Conservation (phyloP, 2,329 filamentous ascomycete genomes). For the Gyromitra esculenta region DNA sequence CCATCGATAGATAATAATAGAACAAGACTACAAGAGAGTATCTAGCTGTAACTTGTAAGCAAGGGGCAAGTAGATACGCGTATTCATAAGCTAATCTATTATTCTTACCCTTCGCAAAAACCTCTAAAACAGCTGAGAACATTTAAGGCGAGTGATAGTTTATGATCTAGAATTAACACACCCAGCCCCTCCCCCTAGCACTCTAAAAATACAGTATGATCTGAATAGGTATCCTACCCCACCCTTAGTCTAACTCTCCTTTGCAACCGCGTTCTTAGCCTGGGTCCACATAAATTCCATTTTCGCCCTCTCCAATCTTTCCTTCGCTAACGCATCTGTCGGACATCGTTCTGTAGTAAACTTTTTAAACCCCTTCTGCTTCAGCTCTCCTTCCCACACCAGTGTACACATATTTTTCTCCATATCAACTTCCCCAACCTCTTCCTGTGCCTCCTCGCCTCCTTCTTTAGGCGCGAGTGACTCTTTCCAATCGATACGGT, state of each 20-base stretch:
- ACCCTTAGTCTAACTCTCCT: slow-evolving; percentile 59
- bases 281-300: slow-evolving; percentile 96
- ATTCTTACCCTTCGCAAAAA: neutral
- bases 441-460: slow-evolving; percentile 50
- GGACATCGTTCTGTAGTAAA: slow-evolving; percentile 94
- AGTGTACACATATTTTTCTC: slow-evolving; percentile 82
- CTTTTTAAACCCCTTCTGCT: slow-evolving; percentile 80
- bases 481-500: slow-evolving; percentile 94
- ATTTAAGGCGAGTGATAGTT: slow-evolving; percentile 26
- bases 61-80: too few relatives aligned
- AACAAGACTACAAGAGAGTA: too few relatives aligned
- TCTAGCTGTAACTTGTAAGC: neutral
- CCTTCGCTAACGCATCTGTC: slow-evolving; percentile 86
- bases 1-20: too few relatives aligned
- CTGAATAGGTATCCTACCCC: slow-evolving; percentile 1
- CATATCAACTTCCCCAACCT: slow-evolving; percentile 72
- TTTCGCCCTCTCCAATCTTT: slow-evolving; percentile 79
- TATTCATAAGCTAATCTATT: neutral
- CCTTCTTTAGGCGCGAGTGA: slow-evolving; percentile 71
- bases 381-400: slow-evolving; percentile 91
- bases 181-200: neutral
- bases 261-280: slow-evolving; percentile 71
- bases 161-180: slow-evolving; percentile 32
- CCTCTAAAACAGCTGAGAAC: neutral
- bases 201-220: slow-evolving; percentile 41